Conservation (phyloP, 768 basidiomycete genomes). For the Phlebiopsis flavidoalba region DNA sequence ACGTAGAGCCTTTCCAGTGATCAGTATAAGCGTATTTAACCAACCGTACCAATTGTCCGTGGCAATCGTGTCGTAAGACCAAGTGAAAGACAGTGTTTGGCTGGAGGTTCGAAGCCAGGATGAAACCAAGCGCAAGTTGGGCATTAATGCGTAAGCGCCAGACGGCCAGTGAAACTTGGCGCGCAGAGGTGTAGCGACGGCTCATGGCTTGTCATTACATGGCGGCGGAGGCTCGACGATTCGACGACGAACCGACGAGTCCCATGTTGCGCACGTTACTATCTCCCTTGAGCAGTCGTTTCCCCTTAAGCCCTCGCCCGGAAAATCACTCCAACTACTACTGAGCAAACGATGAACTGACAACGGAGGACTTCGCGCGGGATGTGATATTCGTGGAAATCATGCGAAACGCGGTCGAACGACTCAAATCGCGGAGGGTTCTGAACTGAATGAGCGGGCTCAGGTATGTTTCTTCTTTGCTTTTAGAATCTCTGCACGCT, state of each 20-base stretch:
- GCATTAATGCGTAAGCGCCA: not conserved
- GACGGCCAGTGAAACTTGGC: no score
- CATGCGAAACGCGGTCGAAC: conserved; percentile 67
- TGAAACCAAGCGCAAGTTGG: not conserved
- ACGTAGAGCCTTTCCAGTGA: no score
- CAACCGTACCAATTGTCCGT: not conserved
- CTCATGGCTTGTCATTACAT: not conserved
- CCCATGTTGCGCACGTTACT: conserved; percentile 15
- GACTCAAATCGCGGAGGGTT: conserved; percentile 50
- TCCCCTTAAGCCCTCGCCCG: conserved; percentile 11
- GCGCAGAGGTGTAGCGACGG: not conserved
- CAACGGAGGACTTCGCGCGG: conserved; percentile 68
- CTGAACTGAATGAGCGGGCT: conserved; percentile 36
- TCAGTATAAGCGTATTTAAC: not conserved
- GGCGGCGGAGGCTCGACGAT: conserved; percentile 7
- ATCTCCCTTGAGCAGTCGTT: conserved; percentile 13
- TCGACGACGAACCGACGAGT: not conserved
- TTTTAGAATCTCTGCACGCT: not conserved
- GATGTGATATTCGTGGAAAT: conserved; percentile 66
- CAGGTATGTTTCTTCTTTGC: conserved; percentile 40
- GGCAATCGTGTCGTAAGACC: not conserved
- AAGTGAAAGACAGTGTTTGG: not conserved
- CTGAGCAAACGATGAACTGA: conserved; percentile 33
- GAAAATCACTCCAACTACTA: not conserved
- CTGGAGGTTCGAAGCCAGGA: not conserved